Base-by-base conservation (phyloP, 2,329 filamentous ascomycete species). In the Apiospora phragmitis region DNA sequence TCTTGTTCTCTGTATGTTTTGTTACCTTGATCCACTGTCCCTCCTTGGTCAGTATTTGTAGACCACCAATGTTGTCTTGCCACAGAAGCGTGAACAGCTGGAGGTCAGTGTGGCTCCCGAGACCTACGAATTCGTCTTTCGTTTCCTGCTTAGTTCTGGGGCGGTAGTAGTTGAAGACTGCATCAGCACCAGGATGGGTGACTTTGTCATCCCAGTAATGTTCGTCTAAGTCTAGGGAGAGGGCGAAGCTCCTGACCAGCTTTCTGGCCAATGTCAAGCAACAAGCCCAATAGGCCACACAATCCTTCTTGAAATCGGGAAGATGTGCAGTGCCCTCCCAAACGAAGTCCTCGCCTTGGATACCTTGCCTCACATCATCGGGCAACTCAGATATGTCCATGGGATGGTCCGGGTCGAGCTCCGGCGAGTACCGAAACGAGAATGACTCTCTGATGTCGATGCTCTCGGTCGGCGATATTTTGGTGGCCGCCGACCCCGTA, bases 171-270 rank as follows among this genome's bases (percentile, higher is more conserved):
- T 85, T 85, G 65, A 85, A 76, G 3, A 80, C 82, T 24, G 82
- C 75, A 6, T 81, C 78, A 9, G 81, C 82, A 43, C 83, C 88
- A 0, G 89, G 89, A 72, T 87, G 84, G 0, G 82, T 85, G 24
- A 85, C 84, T 69, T 88, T 85, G 3, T 79, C 79, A 71, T 90
- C 88, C 75, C 90, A 90, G 69, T 86, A 86, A 43, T 83, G 75
- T 74, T 91, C 88, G 0, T 84, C 81, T 4, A 90, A 79, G 14
- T 84, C 83, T 2, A 91, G 81, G 5, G 85, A 85, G 3, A 91
- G 80, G 0, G 89, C 88, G 74, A 91, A 89, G 8, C 84, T 79
- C 5, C 81, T 80, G 2, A 88, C 83, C 42, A 91, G 76, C 45
- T 81, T 83, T 29, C 89, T 82, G 0, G 88, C 85, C 1, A 91